Evolutionary conservation across 2,329 filamentous ascomycete genomes (phyloP).

Genomic region (Hortaea sp.): DNA sequence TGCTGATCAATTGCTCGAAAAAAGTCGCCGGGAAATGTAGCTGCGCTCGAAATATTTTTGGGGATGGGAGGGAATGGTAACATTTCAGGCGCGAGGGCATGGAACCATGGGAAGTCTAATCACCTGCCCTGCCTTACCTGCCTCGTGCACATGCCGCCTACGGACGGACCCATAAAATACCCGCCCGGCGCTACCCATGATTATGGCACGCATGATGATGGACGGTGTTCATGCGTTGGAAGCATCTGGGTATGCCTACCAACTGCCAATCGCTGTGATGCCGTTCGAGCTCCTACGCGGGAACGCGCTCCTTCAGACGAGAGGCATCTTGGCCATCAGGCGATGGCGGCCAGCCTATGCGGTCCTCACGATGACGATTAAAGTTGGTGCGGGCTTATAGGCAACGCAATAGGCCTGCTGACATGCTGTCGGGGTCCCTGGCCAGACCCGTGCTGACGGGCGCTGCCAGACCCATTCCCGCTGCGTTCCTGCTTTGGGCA

Average conservation of each 20-base stretch:
- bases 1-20: background rate
- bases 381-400: no score
- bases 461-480: no score
- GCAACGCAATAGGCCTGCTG: no score
- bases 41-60: background rate
- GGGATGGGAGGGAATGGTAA: background rate
- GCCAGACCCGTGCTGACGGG: no score
- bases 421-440: no score
- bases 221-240: background rate
- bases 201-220: constrained; percentile 2
- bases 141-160: constrained; percentile 1
- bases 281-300: background rate
- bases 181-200: constrained; percentile 1
- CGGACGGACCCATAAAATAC: background rate
- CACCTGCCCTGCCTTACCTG: background rate
- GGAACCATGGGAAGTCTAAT: background rate
- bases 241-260: background rate
- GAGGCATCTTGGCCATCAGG: background rate
- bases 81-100: background rate
- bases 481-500: no score
- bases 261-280: background rate
- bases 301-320: background rate
- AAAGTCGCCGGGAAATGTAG: background rate
- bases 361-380: no score
- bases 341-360: background rate